Evolutionary conservation across 352 stramenopile genomes (phyloP), one percentile per base, ranked within the genome.

Genomic region (Phytophthora sojae): DNA sequence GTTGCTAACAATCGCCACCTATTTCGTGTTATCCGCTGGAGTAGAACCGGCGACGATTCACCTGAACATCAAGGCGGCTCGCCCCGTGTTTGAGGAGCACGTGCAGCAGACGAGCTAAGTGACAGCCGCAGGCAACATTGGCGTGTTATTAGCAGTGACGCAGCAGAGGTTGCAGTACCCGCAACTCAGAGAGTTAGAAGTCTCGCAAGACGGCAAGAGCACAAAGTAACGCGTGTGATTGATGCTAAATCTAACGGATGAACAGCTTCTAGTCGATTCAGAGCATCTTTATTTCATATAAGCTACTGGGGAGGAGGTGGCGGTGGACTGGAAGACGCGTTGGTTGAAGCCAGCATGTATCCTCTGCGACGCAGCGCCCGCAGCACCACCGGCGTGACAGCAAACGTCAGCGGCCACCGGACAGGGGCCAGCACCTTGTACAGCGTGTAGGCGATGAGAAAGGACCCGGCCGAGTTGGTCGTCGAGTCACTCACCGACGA

Each of bases 51-150:
- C 95, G n/a, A 97, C 95, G 35, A 99, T 97, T 59, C 88, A 99
- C 59, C 76, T 99, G 47, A 99, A 99, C 77, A 99, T 99, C 81
- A 97, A 98, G 76, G 96, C 97, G 45, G 97, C 97, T 2, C 90
- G 92, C 56, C 90, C 90, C 39, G 92, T 99, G 70, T 99, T 99
- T 79, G 96, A 99, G 79, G 85, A 94, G 65, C 98, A 99, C 69
- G 96, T 99, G 71, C 93, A 97, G 69, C 91, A 98, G 75, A 97
- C 88, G 6, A 93, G 85, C 57, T 94, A 92, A 71, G 30, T 5
- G 60, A 15, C 30, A 21, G 9, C 17, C 55, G 35, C 30, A 58
- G 19, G 29, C 19, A 42, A 42, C 12, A 32, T 2, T 54, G 12
- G 2, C 14, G 23, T 39, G n/a, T 15, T 37, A 52, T 37, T 37